Evolutionary conservation across 768 basidiomycete genomes (phyloP).

Genomic region (Coprinellus aureogranulatus): DNA sequence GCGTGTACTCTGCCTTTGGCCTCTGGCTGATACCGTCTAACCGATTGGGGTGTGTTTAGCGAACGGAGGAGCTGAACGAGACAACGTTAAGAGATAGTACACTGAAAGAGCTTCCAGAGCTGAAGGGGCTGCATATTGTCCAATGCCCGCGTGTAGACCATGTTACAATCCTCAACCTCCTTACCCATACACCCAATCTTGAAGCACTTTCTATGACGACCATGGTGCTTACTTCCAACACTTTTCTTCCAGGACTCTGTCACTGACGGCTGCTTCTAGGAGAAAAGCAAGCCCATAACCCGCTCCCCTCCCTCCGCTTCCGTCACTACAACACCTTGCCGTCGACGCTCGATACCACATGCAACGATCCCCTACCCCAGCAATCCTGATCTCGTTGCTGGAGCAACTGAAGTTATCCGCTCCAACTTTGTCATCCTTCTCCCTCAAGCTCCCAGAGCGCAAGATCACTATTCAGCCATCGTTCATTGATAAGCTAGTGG

Average conservation of each 20-base stretch:
- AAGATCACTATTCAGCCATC: conserved; percentile 33
- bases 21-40: neutral
- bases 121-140: conserved; percentile 60
- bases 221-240: conserved; percentile 35
- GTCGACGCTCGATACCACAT: conserved; percentile 45
- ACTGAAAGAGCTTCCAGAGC: conserved; percentile 48
- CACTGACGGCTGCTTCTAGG: conserved; percentile 26
- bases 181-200: conserved; percentile 50
- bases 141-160: conserved; percentile 61
- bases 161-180: conserved; percentile 41
- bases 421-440: conserved; percentile 35
- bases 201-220: conserved; percentile 62
- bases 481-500: conserved; percentile 43
- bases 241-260: neutral
- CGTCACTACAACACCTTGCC: conserved; percentile 48
- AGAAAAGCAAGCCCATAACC: conserved; percentile 28
- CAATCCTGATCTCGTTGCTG: conserved; percentile 29
- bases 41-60: no score
- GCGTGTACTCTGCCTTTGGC: conserved; percentile 24
- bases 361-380: conserved; percentile 27
- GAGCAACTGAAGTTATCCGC: conserved; percentile 29
- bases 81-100: conserved; percentile 45
- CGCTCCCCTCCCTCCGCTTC: conserved; percentile 32
- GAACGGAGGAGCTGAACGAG: conserved; percentile 54
- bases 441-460: conserved; percentile 45